Conservation (phyloP, 2,329 filamentous ascomycete species). For the Sporothrix mexicana region DNA sequence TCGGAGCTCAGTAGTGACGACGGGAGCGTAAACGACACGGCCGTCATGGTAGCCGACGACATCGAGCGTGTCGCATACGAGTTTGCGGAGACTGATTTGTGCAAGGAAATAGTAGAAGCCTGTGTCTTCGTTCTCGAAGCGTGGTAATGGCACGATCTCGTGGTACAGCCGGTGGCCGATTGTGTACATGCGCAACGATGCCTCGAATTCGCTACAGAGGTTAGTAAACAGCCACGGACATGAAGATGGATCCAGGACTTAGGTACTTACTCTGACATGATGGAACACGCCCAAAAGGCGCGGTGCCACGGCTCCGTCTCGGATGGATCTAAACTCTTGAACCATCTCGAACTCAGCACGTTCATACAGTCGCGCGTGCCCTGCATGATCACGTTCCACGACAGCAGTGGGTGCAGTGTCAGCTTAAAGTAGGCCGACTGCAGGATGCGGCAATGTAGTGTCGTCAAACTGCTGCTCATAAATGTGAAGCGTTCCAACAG, state of each 20-base stretch:
- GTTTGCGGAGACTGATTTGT: constrained; percentile 36
- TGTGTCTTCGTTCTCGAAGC: constrained; percentile 35
- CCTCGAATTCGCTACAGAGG: constrained; percentile 33
- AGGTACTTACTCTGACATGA: constrained; percentile 33
- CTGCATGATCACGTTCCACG: constrained; percentile 35
- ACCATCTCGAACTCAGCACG: constrained; percentile 31
- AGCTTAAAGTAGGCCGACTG: constrained; percentile 35
- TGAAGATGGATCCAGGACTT: no score
- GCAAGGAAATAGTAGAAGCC: constrained; percentile 37
- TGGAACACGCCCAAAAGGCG: constrained; percentile 36
- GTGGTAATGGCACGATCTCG: constrained; percentile 35
- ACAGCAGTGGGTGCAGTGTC: constrained; percentile 32
- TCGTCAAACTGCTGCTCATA: constrained; percentile 31
- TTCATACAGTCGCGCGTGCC: constrained; percentile 35
- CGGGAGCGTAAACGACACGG: constrained; percentile 33
- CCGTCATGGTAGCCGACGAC: constrained; percentile 35
- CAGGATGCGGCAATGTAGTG: constrained; percentile 36
- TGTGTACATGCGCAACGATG: constrained; percentile 31
- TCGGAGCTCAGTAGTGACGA: constrained; percentile 34
- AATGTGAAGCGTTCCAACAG: constrained; percentile 33
- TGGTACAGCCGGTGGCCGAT: constrained; percentile 35
- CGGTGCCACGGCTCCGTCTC: constrained; percentile 34
- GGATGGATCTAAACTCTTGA: constrained; percentile 23
- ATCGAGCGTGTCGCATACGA: constrained; percentile 32
- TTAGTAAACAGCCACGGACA: no score